These are phyloP conservation scores for Trifolium repens DNA, from an alignment of 306 rosid species.

Conservation along the genomic window DNA sequence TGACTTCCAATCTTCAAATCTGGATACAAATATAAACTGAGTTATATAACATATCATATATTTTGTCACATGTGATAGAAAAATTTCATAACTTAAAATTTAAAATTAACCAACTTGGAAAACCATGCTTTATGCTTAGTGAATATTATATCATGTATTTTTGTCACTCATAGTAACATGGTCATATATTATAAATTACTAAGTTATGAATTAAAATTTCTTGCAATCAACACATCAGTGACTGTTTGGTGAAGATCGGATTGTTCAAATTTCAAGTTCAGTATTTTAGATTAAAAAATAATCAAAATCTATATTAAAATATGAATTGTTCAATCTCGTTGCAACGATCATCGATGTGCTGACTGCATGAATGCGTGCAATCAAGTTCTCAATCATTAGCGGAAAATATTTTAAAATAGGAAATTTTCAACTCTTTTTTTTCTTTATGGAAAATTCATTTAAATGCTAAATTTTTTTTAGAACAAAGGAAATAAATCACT, in stretches of 20 bases:
- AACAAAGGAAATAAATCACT: background rate
- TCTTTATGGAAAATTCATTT: background rate
- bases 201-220: background rate
- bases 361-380: background rate
- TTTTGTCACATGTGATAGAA: background rate
- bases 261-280: background rate
- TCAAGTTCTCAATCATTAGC: background rate
- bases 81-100: background rate
- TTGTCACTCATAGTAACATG: background rate
- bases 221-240: background rate
- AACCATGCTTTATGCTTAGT: background rate
- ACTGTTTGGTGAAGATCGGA: background rate
- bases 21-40: constrained; percentile 34
- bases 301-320: background rate
- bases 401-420: constrained; percentile 9
- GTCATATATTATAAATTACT: background rate
- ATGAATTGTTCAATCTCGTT: background rate
- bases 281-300: no score
- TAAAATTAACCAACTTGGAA: background rate
- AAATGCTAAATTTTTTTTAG: background rate
- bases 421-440: background rate
- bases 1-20: constrained; percentile 69
- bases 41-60: background rate
- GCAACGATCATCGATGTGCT: background rate
- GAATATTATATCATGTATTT: background rate